Base-by-base conservation (phyloP, 164 flowering plant genomes). In the Chimonanthus praecox region DNA sequence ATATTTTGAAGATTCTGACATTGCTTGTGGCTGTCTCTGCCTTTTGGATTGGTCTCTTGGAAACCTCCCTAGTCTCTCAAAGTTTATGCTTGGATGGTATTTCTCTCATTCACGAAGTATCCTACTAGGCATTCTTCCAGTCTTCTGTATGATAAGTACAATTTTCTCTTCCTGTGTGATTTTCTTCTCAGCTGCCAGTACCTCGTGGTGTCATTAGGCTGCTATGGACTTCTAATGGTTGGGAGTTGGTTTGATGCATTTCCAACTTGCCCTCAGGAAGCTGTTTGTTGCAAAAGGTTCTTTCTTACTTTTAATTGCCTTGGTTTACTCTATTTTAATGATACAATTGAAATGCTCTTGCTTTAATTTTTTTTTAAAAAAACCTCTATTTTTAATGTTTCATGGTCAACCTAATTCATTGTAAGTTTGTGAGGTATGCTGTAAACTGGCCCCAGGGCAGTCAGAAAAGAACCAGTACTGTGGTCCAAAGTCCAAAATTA, bases 191-290 rank as follows among this genome's bases (percentile, higher is more conserved):
- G 99, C 83, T 92, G 70, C 97, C 97, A n/a, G 70, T 91, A 92
- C 77, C 78, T 86, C 49, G 82, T 91, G 58, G 88, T 92, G 58
- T 84, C 89, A 4, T 82, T 94, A 4, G 99, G 98, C 78, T 91
- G 97, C 83, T 94, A 92, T 79, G 99, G 99, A 49, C 83, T 94
- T 50, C 74, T 92, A 58, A 92, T 92, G 98, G 99, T 92, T 87
- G 98, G 98, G 84, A 71, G 69, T 77, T 72, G 82, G 84, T 76
- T 72, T 82, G 79, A 82, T 82, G 82, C 33, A 67, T 82, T 82
- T 63, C 84, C 80, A 2, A 82, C 82, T 50, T 82, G 98, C 75
- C 98, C 99, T 64, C 86, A 87, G 60, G 97, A 91, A 82, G 94
- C 97, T 18, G n/a, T 78, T 75, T 92, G 21, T 75, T 94, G 74